Evolutionary conservation across 352 stramenopile species (phyloP).

Genomic region (Phytophthora hibernalis): DNA sequence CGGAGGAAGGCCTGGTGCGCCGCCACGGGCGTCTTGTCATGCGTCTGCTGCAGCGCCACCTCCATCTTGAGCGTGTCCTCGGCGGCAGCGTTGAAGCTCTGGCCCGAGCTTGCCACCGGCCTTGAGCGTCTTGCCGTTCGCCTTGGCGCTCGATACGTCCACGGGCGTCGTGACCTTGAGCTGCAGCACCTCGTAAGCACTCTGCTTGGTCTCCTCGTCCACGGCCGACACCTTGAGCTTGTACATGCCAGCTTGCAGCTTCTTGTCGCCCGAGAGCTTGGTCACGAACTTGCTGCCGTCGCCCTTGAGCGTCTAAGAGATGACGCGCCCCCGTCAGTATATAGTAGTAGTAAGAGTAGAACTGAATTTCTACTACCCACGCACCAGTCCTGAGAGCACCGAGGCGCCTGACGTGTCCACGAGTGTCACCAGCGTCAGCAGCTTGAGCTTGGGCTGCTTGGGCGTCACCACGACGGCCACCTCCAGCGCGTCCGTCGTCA

Average conservation of each 20-base stretch:
- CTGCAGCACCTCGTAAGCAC: slow-evolving; percentile 66
- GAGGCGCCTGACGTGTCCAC: slow-evolving; percentile 68
- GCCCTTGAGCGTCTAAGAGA: slow-evolving; percentile 60
- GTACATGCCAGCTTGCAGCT: slow-evolving; percentile 73
- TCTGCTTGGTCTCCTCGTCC: slow-evolving; percentile 50
- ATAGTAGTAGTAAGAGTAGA: background rate
- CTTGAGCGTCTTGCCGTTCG: slow-evolving; percentile 64
- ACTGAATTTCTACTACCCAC: slow-evolving; percentile 11
- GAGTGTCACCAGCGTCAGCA: slow-evolving; percentile 72
- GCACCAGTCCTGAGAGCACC: slow-evolving; percentile 67
- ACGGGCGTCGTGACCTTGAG: slow-evolving; percentile 82
- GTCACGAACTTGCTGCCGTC: slow-evolving; percentile 69
- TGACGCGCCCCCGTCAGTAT: background rate
- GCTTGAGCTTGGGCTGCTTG: slow-evolving; percentile 57
- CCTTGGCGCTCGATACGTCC: slow-evolving; percentile 52
- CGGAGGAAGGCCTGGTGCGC: slow-evolving; percentile 85
- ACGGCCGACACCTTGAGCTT: slow-evolving; percentile 78
- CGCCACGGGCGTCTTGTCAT: slow-evolving; percentile 60
- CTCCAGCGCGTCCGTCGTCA: slow-evolving; percentile 49
- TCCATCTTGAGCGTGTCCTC: slow-evolving; percentile 66
- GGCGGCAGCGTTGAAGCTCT: slow-evolving; percentile 64
- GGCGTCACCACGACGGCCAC: slow-evolving; percentile 65
- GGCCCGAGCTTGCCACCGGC: slow-evolving; percentile 61
- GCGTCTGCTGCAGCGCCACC: slow-evolving; percentile 61
- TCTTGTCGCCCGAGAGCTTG: slow-evolving; percentile 46